Evolutionary conservation across 176 grass and related monocot genomes (phyloP), one percentile per base, ranked within the genome.

Genomic region (Saccharum officinarum): DNA sequence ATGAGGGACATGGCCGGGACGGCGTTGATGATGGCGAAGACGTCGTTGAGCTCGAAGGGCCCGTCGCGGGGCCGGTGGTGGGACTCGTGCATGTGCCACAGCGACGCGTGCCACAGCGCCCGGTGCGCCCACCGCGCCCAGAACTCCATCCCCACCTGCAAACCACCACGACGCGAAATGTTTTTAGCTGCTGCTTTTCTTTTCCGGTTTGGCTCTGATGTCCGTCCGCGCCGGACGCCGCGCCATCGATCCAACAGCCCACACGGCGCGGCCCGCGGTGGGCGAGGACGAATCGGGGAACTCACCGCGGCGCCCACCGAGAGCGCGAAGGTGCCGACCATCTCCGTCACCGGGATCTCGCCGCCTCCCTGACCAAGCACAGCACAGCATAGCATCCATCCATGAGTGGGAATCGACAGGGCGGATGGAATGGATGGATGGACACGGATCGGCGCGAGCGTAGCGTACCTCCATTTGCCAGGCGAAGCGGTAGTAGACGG

Each of bases 401-500:
- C n/a, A 63, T 6, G 54, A 59, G 54, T 16, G 50, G 2, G 31
- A 26, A 34, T 46, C n/a, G 70, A 31, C 60, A 11, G 17, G 54
- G 1, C 4, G 44, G 18, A 3, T 28, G 81, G 41, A 18, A 72
- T 31, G 6, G 49, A 18, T 54, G 18, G 52, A 55, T 54, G 18
- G 52, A 55, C 52, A 55, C 18, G 18, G 2, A 55, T 8, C 54
- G 54, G 54, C 2, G 20, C 18, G 4, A 0, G 4, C 36, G 36
- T 6, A 3, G 36, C 36, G 23, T 45, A 93, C 95, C 93, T 94
- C 91, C 96, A 98, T 95, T 92, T 98, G 96, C 93, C 96, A 98
- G 81, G 88, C 86, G 91, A 98, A 98, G 10, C 96, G 91, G 90
- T 98, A 98, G 83, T 98, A 98, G 8, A 98, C 91, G 72, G 93